These are phyloP conservation scores for Hemileia vastatrix DNA, from an alignment of 1,284 basidiomycete species.

Conservation along the genomic window DNA sequence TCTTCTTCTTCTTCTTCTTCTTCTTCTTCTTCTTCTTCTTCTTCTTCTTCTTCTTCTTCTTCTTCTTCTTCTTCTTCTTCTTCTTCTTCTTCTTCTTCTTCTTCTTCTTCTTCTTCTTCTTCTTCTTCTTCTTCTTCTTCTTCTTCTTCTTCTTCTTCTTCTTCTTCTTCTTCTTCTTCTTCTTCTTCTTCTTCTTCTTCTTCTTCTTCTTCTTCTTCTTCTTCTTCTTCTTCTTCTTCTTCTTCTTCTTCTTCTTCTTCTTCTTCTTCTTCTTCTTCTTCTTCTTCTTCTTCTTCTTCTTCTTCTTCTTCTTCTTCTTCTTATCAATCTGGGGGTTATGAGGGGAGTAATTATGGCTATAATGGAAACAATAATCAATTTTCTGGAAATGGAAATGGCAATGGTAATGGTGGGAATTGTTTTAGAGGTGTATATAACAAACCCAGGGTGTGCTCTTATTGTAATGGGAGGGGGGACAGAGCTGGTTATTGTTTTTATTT, in stretches of 20 bases:
- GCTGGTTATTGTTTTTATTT: no score
- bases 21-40: neutral
- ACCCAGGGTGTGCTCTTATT: no score
- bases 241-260: constrained; percentile 41
- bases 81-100: neutral
- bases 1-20: constrained; percentile 14
- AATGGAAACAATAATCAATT: no score
- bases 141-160: constrained; percentile 37
- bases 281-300: no score
- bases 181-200: constrained; percentile 22
- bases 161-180: constrained; percentile 42
- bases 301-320: no score
- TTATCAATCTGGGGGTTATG: no score
- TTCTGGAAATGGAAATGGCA: no score
- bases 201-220: constrained; percentile 42
- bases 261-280: constrained; percentile 33
- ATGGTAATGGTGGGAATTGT: no score
- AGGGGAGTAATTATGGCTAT: no score
- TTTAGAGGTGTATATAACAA: no score
- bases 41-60: constrained; percentile 5
- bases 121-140: constrained; percentile 31
- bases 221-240: constrained; percentile 29
- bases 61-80: constrained; percentile 1
- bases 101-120: constrained; percentile 6
- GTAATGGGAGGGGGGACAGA: no score